Base-by-base conservation (phyloP, 306 rosid species). In the Gleditsia sinensis region DNA sequence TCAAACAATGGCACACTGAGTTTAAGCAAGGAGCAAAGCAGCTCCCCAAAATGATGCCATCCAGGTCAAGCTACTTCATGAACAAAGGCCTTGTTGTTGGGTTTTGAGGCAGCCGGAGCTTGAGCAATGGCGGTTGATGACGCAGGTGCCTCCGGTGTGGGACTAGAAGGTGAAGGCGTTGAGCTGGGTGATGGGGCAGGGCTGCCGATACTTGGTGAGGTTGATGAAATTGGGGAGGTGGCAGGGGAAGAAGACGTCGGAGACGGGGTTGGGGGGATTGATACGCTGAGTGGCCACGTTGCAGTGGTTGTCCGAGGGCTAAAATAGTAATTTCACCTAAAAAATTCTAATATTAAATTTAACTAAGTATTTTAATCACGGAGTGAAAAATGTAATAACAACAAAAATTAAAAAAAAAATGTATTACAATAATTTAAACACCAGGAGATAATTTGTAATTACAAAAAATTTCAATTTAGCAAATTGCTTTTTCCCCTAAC, bases 21-120 rank as follows among this genome's bases (percentile, higher is more conserved):
- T 61, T 73, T 32, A 78, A 25, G 60, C 80, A 51, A 80, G 67
- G 43, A 86, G 64, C 50, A 78, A 37, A 4, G 82, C 87, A 67
- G 67, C 73, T 76, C 74, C 89, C 11, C 72, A 81, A 23, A 81
- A 72, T 17, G 84, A 54, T 37, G 83, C 80, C 14, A 67, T 36
- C 84, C 82, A 16, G 50, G 37, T 51, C 58, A 72, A 46, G 78
- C 55, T 78, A 68, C 75, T 80, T 69, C 86, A 39, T 72, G 81
- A 48, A 69, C 70, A 75, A 59, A 69, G 1, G 81, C 80, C 28
- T 14, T 61, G 20, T 34, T 56, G 40, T 1, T 70, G 1, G 76
- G 24, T 1, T 7, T 5, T 6, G 84, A 5, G 3, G 53, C 3
- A 7, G 3, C 77, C 37, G 89, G 77, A 6, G 28, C 6, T 13